Conservation (phyloP, 331 rosid genomes). For the Rosa hybrid region DNA sequence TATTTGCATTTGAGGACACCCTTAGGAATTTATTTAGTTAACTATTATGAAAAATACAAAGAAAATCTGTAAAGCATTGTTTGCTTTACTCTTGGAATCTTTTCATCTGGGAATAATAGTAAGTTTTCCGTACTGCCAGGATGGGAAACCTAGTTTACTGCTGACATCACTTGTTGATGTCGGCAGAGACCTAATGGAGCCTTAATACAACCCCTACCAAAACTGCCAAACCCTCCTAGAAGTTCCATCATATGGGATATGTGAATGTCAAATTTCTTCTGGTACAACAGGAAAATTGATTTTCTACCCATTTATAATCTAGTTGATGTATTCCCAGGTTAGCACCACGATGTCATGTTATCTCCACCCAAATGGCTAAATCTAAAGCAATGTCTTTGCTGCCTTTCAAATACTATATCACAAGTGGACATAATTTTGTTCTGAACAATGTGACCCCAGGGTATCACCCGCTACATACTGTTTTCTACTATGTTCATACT, state of each 20-base stretch:
- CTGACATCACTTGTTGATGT: background rate
- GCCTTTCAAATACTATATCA: background rate
- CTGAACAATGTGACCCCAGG: background rate
- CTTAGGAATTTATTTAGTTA: background rate
- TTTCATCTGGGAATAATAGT: background rate
- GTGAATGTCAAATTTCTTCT: background rate
- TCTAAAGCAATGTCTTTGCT: background rate
- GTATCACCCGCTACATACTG: background rate
- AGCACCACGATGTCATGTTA: background rate
- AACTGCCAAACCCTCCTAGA: background rate
- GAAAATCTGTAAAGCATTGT: background rate
- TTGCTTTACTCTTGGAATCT: background rate
- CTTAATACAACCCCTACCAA: background rate
- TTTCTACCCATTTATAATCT: background rate
- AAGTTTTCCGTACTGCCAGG: background rate
- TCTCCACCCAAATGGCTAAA: background rate
- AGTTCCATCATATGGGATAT: background rate
- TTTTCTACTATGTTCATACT: background rate
- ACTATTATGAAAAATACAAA: background rate
- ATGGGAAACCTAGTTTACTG: background rate
- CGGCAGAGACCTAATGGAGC: background rate
- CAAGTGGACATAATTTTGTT: background rate
- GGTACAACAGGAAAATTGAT: background rate
- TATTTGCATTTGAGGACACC: background rate
- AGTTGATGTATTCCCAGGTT: background rate